Percentiles rank a stretch among this genome's conserved stretches.
These are phyloP conservation scores for Amborella trichopoda DNA, from an alignment of 164 flowering plant genomes.

Conservation along the genomic window DNA sequence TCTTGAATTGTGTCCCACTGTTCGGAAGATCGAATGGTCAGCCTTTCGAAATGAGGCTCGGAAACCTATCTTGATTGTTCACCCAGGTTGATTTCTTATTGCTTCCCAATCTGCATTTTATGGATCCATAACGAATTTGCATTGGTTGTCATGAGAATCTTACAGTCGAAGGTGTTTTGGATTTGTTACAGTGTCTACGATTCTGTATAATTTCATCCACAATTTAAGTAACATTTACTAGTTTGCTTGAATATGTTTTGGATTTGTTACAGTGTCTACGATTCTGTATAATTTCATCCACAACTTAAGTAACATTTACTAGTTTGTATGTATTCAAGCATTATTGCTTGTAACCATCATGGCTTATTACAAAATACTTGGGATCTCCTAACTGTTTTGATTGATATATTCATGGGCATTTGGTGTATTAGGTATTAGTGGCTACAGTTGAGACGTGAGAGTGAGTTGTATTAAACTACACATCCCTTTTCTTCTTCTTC, in stretches of 20 bases:
- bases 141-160: background rate
- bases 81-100: conserved; percentile 42
- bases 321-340: background rate
- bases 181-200: background rate
- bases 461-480: too few species aligned
- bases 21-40: conserved; percentile 59
- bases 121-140: background rate
- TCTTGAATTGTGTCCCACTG: conserved; percentile 22
- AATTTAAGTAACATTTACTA: background rate
- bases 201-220: background rate
- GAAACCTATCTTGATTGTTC: conserved; percentile 60
- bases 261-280: background rate
- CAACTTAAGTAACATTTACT: background rate
- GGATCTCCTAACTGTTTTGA: too few species aligned
- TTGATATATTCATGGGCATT: too few species aligned
- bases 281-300: background rate
- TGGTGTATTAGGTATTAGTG: too few species aligned
- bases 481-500: too few species aligned
- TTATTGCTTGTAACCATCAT: too few species aligned
- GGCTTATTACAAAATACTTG: too few species aligned
- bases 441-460: too few species aligned
- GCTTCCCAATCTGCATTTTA: background rate
- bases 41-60: conserved; percentile 79
- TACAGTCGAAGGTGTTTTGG: background rate
- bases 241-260: background rate